phyloP scores from a whole-genome alignment of 805 yeast genomes.

The Saitoella complicata region DNA sequence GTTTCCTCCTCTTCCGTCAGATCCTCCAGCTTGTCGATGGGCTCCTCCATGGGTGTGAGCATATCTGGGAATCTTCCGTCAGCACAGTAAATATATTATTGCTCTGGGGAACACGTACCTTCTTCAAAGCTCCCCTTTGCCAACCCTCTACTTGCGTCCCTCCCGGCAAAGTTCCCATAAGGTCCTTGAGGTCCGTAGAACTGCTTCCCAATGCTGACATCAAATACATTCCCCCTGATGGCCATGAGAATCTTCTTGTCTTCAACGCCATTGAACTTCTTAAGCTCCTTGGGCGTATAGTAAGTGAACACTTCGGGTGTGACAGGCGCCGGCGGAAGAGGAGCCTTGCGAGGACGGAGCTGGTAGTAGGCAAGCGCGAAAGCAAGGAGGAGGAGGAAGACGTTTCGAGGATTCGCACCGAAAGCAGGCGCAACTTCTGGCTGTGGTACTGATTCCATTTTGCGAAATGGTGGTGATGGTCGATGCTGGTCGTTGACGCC shows the following conservation, averaged over 20 bases:
- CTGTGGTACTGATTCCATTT: too few relatives aligned
- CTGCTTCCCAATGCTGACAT: constrained; percentile 47
- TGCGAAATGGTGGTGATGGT: too few relatives aligned
- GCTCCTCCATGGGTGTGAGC: constrained; percentile 55
- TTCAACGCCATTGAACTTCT: constrained; percentile 22
- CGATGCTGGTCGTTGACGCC: too few relatives aligned
- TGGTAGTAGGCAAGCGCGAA: too few relatives aligned
- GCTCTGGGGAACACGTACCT: background rate
- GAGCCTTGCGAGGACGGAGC: too few relatives aligned
- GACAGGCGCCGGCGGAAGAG: too few relatives aligned
- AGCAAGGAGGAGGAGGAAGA: too few relatives aligned
- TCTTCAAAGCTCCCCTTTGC: constrained; percentile 42
- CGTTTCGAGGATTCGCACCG: too few relatives aligned
- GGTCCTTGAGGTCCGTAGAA: constrained; percentile 67
- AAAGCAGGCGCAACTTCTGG: too few relatives aligned
- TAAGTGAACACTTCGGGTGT: too few relatives aligned
- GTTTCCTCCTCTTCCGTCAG: constrained; percentile 44
- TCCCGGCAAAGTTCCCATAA: constrained; percentile 57
- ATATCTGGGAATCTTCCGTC: constrained; percentile 19
- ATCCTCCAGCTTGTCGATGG: constrained; percentile 56
- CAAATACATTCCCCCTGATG: constrained; percentile 62
- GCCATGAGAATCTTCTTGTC: constrained; percentile 46
- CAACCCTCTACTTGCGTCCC: constrained; percentile 60
- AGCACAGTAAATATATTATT: background rate
- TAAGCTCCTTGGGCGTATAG: constrained; percentile 10